Evolutionary conservation across 495 filamentous ascomycete genomes (phyloP).

Genomic region (Penicillium simplicissimum): DNA sequence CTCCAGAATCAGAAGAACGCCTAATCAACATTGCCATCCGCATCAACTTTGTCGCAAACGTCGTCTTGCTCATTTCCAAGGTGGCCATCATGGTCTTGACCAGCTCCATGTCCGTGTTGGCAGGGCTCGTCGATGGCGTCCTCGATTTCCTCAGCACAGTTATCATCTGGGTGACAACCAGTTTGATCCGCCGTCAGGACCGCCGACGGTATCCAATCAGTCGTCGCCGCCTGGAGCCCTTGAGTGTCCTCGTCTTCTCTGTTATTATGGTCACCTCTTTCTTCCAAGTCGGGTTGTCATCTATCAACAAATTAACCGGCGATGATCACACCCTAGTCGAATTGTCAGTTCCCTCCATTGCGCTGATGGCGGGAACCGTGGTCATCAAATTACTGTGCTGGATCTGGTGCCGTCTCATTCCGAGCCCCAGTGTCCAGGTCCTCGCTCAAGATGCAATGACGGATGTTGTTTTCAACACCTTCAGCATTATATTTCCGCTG

Average conservation of each 20-base stretch:
- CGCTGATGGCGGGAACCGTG: constrained; percentile 81
- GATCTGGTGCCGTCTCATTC: constrained; percentile 87
- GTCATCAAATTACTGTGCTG: constrained; percentile 81
- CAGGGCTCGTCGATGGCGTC: constrained; percentile 83
- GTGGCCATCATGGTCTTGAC: constrained; percentile 76
- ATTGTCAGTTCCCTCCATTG: constrained; percentile 70
- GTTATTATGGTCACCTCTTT: constrained; percentile 88
- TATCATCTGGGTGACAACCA: constrained; percentile 82
- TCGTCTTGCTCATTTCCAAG: constrained; percentile 75
- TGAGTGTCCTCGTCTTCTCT: constrained; percentile 79
- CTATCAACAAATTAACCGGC: constrained; percentile 63
- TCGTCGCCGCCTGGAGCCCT: constrained; percentile 70
- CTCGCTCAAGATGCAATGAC: constrained; percentile 69
- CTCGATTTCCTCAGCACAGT: constrained; percentile 85
- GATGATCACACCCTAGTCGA: constrained; percentile 67
- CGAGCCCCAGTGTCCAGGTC: constrained; percentile 86
- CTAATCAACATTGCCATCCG: constrained; percentile 81
- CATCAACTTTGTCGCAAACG: constrained; percentile 82
- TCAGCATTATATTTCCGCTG: constrained; percentile 68
- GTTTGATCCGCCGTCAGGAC: constrained; percentile 71
- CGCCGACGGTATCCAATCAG: constrained; percentile 83
- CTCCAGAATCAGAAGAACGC: constrained; percentile 61
- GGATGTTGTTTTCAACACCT: constrained; percentile 86
- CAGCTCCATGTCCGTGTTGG: constrained; percentile 83
- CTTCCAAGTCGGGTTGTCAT: constrained; percentile 77